These are phyloP conservation scores for Debaryomyces robertsiae DNA, from an alignment of 1,139 yeast species.

Conservation along the genomic window DNA sequence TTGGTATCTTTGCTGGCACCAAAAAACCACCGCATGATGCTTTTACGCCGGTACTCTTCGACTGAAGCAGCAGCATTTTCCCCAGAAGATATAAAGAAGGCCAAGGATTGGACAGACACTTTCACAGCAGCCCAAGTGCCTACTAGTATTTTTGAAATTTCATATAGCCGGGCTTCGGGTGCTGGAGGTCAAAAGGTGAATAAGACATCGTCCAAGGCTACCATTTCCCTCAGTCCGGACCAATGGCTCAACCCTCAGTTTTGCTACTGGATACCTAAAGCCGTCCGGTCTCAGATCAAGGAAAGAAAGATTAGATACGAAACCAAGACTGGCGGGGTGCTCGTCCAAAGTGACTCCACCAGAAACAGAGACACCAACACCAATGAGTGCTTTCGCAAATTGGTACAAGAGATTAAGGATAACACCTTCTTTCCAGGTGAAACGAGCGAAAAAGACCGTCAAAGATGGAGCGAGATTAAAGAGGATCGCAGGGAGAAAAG, in stretches of 20 bases:
- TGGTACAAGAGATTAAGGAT: constrained; percentile 54
- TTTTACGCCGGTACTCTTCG: not conserved
- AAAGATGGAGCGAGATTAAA: constrained; percentile 58
- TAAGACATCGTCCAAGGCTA: constrained; percentile 79
- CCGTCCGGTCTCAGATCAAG: constrained; percentile 48
- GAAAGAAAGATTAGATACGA: constrained; percentile 51
- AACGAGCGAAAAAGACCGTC: constrained; percentile 46
- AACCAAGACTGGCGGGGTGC: constrained; percentile 57
- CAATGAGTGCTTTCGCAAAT: constrained; percentile 60
- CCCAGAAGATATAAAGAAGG: constrained; percentile 28
- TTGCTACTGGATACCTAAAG: constrained; percentile 64
- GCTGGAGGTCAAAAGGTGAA: constrained; percentile 97
- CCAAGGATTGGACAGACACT: constrained; percentile 49
- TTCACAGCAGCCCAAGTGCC: constrained; percentile 49
- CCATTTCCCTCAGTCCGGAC: constrained; percentile 52
- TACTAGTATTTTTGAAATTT: constrained; percentile 46
- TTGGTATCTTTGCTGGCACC: too few relatives aligned
- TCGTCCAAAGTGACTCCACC: constrained; percentile 63
- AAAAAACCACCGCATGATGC: too few relatives aligned
- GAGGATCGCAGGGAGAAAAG: constrained; percentile 51
- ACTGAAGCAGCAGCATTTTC: constrained; percentile 8
- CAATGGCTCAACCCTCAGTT: constrained; percentile 50
- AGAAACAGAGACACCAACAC: constrained; percentile 63
- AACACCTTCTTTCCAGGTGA: constrained; percentile 54
- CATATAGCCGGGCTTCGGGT: constrained; percentile 79